These are phyloP conservation scores for Centrapalus pauciflorus DNA, from an alignment of 129 eudicot genomes.

Conservation along the genomic window DNA sequence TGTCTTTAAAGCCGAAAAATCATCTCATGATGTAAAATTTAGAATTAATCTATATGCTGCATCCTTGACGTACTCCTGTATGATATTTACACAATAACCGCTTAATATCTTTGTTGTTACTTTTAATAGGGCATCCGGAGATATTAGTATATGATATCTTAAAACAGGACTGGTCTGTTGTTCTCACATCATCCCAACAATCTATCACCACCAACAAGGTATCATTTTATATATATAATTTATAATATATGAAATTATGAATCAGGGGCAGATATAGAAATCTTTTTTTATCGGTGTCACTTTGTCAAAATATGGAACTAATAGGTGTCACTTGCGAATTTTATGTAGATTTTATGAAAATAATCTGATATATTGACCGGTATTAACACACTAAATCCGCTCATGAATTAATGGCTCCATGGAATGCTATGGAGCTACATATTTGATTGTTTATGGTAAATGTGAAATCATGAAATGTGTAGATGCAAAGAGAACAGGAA, in stretches of 20 bases:
- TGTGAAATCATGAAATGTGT: no score
- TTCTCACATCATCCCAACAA: conserved; percentile 64
- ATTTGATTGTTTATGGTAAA: no score
- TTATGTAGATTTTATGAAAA: no score
- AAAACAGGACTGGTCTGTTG: conserved; percentile 76
- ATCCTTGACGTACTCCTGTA: neutral
- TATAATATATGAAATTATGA: neutral
- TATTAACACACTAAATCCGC: no score
- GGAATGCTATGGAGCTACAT: no score
- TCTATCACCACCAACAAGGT: conserved; percentile 84
- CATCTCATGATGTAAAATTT: neutral
- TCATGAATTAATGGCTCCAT: no score
- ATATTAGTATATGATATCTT: conserved; percentile 70
- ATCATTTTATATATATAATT: neutral
- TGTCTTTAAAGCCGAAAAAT: conserved; percentile 8
- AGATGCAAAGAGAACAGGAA: neutral
- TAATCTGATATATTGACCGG: no score
- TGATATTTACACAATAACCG: neutral
- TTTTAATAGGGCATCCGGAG: conserved; percentile 72
- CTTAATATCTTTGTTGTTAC: conserved; percentile 1
- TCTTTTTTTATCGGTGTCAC: no score
- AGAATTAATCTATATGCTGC: neutral
- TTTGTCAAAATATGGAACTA: no score
- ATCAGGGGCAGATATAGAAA: no score
- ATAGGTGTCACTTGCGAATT: no score